phyloP scores from a whole-genome alignment of 176 grass and related monocot genomes.

The barley (Hordeum vulgare) region MorexV3_pseudomolecules_assembly NC_058524.1:619997632-619998131 shows the following conservation, averaged over 20 bases:
- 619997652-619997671: conserved; percentile 85
- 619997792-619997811: conserved; percentile 37
- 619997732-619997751: conserved; percentile 80
- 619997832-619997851: conserved; percentile 62
- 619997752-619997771: conserved; percentile 19
- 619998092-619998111: conserved; percentile 30
- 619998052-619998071: conserved; percentile 33
- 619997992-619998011: conserved; percentile 28
- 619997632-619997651: conserved; percentile 94
- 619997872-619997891: conserved; percentile 69
- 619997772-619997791: not conserved
- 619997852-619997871: conserved; percentile 91
- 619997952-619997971: conserved; percentile 38
- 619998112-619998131: not conserved
- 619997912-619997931: conserved; percentile 60
- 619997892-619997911: conserved; percentile 19
- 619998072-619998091: conserved; percentile 69
- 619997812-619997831: conserved; percentile 90
- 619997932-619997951: conserved; percentile 43
- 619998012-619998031: conserved; percentile 7
- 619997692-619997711: conserved; percentile 48
- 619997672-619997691: conserved; percentile 82
- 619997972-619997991: conserved; percentile 73
- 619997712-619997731: conserved; percentile 90
- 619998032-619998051: conserved; percentile 6